These are phyloP conservation scores for Cutaneotrichosporon cavernicola DNA, from an alignment of 1,284 basidiomycete species.

Conservation along the genomic window DNA sequence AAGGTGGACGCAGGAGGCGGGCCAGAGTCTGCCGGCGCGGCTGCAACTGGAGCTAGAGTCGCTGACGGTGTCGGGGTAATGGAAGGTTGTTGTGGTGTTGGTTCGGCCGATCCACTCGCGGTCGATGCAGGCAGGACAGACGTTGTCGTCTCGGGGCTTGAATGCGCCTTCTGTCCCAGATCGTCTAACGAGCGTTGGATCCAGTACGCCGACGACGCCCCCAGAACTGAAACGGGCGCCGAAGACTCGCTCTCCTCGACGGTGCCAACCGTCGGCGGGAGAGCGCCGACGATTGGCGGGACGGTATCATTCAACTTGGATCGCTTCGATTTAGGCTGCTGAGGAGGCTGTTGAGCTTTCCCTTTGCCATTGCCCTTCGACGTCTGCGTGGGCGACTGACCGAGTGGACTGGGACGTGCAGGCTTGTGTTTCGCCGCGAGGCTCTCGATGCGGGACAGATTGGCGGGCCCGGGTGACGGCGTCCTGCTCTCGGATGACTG, in stretches of 20 bases:
- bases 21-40: not conserved
- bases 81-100: not conserved
- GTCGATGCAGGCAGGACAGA: not conserved
- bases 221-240: not conserved
- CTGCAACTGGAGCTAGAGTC: not conserved
- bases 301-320: not conserved
- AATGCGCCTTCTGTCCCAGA: not conserved
- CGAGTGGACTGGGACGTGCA: slow-evolving; percentile 32
- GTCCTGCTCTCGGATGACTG: not conserved
- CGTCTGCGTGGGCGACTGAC: slow-evolving; percentile 18
- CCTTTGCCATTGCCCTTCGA: slow-evolving; percentile 1
- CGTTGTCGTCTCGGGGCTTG: not conserved
- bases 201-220: not conserved
- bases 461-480: not conserved
- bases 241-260: not conserved
- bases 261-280: not conserved
- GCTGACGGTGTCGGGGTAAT: not conserved
- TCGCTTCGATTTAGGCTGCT: not conserved
- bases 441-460: not conserved
- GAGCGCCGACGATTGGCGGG: slow-evolving; percentile 4
- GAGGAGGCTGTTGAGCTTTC: not conserved
- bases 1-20: too few species aligned
- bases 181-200: not conserved
- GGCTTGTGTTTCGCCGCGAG: slow-evolving; percentile 28
- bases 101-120: not conserved